Percentiles rank a stretch among this genome's conserved stretches.
These are phyloP conservation scores for Phytophthora idaei DNA, from an alignment of 352 stramenopile genomes.

Conservation along the genomic window DNA sequence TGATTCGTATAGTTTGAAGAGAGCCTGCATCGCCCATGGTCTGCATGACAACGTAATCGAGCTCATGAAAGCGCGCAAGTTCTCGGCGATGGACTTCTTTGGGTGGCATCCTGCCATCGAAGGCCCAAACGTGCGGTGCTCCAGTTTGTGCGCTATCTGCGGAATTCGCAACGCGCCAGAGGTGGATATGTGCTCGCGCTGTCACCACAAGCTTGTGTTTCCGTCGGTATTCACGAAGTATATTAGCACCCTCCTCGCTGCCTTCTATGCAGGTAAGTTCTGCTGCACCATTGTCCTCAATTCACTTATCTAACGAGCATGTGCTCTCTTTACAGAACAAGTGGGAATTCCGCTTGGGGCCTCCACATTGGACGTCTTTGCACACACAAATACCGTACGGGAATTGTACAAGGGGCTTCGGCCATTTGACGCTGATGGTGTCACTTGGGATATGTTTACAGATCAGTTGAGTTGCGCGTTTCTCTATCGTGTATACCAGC, in stretches of 20 bases:
- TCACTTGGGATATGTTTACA: slow-evolving; percentile 65
- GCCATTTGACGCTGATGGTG: slow-evolving; percentile 65
- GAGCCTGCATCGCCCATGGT: slow-evolving; percentile 63
- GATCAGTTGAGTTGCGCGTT: slow-evolving; percentile 62
- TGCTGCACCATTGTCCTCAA: neutral
- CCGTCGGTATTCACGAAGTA: slow-evolving; percentile 83
- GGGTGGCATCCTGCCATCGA: slow-evolving; percentile 85
- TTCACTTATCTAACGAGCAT: slow-evolving; percentile 2
- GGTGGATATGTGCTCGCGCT: slow-evolving; percentile 54
- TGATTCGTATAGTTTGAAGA: slow-evolving; percentile 51
- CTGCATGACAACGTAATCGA: slow-evolving; percentile 56
- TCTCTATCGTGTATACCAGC: neutral
- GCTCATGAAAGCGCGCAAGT: slow-evolving; percentile 66
- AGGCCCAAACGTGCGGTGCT: slow-evolving; percentile 71
- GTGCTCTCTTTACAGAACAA: slow-evolving; percentile 48
- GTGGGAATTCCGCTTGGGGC: slow-evolving; percentile 75
- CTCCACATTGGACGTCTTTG: slow-evolving; percentile 74
- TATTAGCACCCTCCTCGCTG: slow-evolving; percentile 67
- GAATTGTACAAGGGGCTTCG: slow-evolving; percentile 72
- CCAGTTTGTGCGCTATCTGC: slow-evolving; percentile 73
- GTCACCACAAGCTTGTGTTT: slow-evolving; percentile 67
- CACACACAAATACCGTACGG: slow-evolving; percentile 69
- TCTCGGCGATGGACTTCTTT: slow-evolving; percentile 75
- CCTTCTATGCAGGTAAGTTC: slow-evolving; percentile 72
- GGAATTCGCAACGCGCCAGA: slow-evolving; percentile 79